Base-by-base conservation (phyloP, 306 rosid genomes). In the Rosa rugosa region DNA sequence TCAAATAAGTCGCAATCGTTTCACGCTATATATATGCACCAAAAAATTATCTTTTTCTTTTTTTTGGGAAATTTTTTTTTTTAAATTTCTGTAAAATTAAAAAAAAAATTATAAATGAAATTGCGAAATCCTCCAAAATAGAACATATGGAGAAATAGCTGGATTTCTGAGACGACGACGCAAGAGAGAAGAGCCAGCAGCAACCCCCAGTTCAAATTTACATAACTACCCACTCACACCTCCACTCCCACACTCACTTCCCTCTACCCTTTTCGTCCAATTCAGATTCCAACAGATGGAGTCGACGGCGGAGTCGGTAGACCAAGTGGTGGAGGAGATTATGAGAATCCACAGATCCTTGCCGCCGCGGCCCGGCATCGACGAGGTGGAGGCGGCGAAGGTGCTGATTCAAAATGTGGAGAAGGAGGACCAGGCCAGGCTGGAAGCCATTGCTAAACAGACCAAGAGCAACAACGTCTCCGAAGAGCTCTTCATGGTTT, bases 351-450 rank as follows among this genome's bases (percentile, higher is more conserved):
- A 93, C 74, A 86, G 89, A 88, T 91, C 93, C 25, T 77, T 93
- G 53, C 95, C 97, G 3, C 3, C 66, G 27, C 80, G 97, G 22
- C 98, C 95, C 0, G 84, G 80, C 60, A 80, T 91, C 54, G 97
- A 93, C 36, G 98, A 93, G 64, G 91, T 93, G 36, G 98, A 93
- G 82, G 98, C 91, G 0, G 97, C 98, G 1, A 81, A 18, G 69
- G 70, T 83, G 50, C 73, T 93, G 75, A 82, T 93, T 11, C 50
- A 70, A 72, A 90, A 91, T 70, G 89, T 90, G 44, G 95, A 93
- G 64, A 87, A 66, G 53, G 98, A 90, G 20, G 92, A 90, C 42
- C 90, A 93, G 53, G 80, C 73, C n/a, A 88, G 85, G 70, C 79
- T 91, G 14, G 95, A 91, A 42, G 81, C 85, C 80, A 84, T 91